Percentiles rank a stretch among this genome's conserved stretches.
Evolutionary conservation across 305 asterid species (phyloP).

Genomic region (Fraxinus nigra): DNA sequence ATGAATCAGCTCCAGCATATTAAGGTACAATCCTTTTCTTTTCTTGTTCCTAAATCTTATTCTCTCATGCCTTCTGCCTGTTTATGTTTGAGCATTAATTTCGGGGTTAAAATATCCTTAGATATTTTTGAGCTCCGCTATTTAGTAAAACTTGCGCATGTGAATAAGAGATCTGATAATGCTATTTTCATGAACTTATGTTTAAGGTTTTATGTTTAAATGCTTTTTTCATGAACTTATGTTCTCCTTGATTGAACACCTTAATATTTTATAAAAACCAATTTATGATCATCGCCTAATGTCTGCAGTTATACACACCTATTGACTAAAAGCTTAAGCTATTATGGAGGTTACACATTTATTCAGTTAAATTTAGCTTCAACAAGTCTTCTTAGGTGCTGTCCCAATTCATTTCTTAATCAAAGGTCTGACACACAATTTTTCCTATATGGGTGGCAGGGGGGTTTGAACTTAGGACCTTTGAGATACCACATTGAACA

Average conservation of each 20-base stretch:
- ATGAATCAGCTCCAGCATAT: constrained; percentile 60
- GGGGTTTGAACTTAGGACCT: background rate
- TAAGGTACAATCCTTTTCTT: constrained; percentile 42
- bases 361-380: background rate
- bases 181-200: background rate
- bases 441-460: background rate
- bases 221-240: background rate
- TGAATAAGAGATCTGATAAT: background rate
- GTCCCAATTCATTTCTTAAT: background rate
- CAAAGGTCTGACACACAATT: background rate
- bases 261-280: background rate
- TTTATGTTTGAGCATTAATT: background rate
- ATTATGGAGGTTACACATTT: background rate
- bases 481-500: background rate
- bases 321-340: background rate
- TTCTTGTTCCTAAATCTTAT: background rate
- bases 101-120: background rate
- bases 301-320: background rate
- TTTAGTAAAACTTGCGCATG: background rate
- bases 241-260: background rate
- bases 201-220: background rate
- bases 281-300: background rate
- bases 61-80: background rate
- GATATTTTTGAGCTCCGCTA: background rate
- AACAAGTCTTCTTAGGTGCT: background rate